Base-by-base conservation (phyloP, 306 rosid genomes). In the Trichosanthes cucumerina region DNA sequence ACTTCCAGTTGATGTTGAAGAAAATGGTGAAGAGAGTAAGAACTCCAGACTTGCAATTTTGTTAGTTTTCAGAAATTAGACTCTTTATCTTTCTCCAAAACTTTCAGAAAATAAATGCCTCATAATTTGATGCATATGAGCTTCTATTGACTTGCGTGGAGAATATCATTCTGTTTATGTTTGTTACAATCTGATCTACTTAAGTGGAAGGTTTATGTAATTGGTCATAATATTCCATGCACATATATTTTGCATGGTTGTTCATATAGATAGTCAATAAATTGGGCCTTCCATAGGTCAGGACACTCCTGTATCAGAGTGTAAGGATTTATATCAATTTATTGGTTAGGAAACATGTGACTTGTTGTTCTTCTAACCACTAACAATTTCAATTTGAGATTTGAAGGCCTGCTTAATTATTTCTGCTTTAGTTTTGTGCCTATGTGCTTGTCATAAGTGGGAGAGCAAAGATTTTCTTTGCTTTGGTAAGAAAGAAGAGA, bases 1-100 rank as follows among this genome's bases (percentile, higher is more conserved):
- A 12, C 78, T 23, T 56, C 90, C 86, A 59, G 69, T 89, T 26
- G 93, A 91, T 81, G 85, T 23, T 79, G 82, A 88, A 81, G 91
- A 89, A 64, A 85, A 84, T 80, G 84, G 79, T 77, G 80, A 80
- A 47, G 85, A 86, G 74, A 85, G 97, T 88, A 83, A 88, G 93
- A 85, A 75, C 23, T 28, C n/a, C 36, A 43, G 24, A 6, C 75
- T 19, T 65, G 9, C 72, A 47, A 78, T 75, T 66, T 66, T 23
- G 46, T 18, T 81, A 19, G 69, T 56, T 71, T 82, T 16, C 10
- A 33, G 23, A 62, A 76, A 80, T 21, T 57, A 8, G 26, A 9
- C 28, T 43, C 56, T 68, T 2, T 70, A n/a, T 21, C 76, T 2
- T 36, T 23, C 14, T 71, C 6, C 7, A 14, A 28, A 71, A 46